Evolutionary conservation across 257 asterid genomes (phyloP).

Genomic region (Rubia yunnanensis): DNA sequence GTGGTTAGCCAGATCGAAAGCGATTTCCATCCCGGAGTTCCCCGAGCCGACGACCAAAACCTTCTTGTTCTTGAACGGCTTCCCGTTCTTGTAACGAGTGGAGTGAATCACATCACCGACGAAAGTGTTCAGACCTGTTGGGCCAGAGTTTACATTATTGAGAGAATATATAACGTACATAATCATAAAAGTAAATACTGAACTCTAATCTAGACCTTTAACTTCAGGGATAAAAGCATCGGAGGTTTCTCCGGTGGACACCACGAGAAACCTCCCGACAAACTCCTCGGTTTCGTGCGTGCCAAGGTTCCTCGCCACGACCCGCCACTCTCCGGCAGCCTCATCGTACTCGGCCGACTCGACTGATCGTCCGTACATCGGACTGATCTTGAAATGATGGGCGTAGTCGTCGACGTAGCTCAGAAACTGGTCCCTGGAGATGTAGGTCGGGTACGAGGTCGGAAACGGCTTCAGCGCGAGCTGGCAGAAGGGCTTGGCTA

Average conservation of each 20-base stretch:
- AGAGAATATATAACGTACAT: too few species aligned
- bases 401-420: conserved; percentile 53
- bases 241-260: conserved; percentile 65
- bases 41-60: conserved; percentile 84
- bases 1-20: conserved; percentile 48
- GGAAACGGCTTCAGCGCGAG: conserved; percentile 54
- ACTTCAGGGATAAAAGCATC: conserved; percentile 42
- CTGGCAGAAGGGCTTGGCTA: conserved; percentile 42
- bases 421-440: conserved; percentile 29
- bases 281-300: conserved; percentile 32
- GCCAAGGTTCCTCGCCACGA: conserved; percentile 26
- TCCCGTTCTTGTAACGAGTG: conserved; percentile 45
- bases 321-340: conserved; percentile 27
- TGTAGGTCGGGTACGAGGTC: conserved; percentile 30
- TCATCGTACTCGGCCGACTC: conserved; percentile 39
- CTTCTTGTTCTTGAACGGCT: conserved; percentile 21
- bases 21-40: conserved; percentile 86
- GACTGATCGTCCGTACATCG: conserved; percentile 30
- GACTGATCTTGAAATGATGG: conserved; percentile 32
- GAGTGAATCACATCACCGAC: conserved; percentile 60
- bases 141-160: too few species aligned
- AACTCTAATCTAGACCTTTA: too few species aligned
- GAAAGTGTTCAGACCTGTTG: conserved; percentile 29
- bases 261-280: conserved; percentile 46
- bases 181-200: too few species aligned